phyloP scores from a whole-genome alignment of 257 asterid genomes.

The Penstemon newberryi region DNA sequence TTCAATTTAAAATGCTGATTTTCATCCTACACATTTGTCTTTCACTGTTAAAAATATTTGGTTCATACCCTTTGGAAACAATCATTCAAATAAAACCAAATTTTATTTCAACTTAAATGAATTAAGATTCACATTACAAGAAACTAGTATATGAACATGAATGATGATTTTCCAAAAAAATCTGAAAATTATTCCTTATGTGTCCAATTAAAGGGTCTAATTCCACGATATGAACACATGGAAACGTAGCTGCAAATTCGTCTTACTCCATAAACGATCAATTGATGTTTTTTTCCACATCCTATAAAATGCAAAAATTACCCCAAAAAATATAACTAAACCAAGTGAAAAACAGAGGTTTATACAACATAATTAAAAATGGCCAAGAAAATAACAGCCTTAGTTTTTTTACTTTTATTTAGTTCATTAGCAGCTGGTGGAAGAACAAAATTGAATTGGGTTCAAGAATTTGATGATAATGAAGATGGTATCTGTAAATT shows the following conservation, averaged over 20 bases:
- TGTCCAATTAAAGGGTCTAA: slow-evolving; percentile 29
- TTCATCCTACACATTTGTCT: slow-evolving; percentile 9
- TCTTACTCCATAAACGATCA: slow-evolving; percentile 11
- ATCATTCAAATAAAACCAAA: not conserved
- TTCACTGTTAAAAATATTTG: not conserved
- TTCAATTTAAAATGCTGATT: slow-evolving; percentile 9
- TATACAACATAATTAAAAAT: slow-evolving; percentile 15
- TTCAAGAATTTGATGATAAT: not conserved
- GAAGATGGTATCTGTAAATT: slow-evolving; percentile 55
- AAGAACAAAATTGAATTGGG: slow-evolving; percentile 34
- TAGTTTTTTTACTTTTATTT: slow-evolving; percentile 16
- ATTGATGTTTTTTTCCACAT: not conserved
- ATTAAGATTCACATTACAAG: not conserved
- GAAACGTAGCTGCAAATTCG: slow-evolving; percentile 25
- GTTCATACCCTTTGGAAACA: not conserved
- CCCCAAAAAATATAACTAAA: not conserved
- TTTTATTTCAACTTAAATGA: not conserved
- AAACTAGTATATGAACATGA: not conserved
- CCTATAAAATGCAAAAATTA: slow-evolving; percentile 24
- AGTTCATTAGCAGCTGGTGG: slow-evolving; percentile 30
- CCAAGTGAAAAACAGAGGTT: not conserved
- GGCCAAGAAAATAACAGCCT: slow-evolving; percentile 30
- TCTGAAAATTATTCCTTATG: not conserved
- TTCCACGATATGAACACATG: slow-evolving; percentile 20
- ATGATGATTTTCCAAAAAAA: not conserved